Conservation (phyloP, 192 early-diverging fungal species). For the Coemansia sp. region DNA sequence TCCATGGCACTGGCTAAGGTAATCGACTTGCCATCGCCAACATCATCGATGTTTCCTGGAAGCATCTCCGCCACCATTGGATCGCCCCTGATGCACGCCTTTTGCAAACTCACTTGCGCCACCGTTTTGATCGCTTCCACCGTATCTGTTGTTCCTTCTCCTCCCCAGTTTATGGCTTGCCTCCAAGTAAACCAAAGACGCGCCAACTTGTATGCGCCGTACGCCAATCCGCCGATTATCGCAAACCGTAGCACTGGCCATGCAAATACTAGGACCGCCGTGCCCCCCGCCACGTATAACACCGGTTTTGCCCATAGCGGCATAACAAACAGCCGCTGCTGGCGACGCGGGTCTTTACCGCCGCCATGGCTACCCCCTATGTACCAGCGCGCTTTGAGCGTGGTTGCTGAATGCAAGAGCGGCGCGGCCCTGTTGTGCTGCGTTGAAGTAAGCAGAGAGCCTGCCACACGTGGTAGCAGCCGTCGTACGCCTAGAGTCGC, state of each 20-base stretch:
- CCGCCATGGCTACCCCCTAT: neutral
- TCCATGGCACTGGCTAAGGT: slow-evolving; percentile 35
- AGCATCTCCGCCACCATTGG: neutral
- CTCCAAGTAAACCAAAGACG: slow-evolving; percentile 7
- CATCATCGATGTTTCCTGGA: slow-evolving; percentile 1
- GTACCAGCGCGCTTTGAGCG: neutral
- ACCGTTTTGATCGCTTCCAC: slow-evolving; percentile 7
- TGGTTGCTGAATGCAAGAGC: neutral
- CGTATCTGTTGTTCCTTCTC: neutral
- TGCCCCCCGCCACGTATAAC: slow-evolving; percentile 31
- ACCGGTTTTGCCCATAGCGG: slow-evolving; percentile 27
- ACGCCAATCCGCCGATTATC: slow-evolving; percentile 36
- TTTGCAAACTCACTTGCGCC: slow-evolving; percentile 10
- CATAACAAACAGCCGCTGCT: neutral
- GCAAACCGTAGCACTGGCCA: slow-evolving; percentile 51
- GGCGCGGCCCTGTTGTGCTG: neutral
- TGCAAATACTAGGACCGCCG: slow-evolving; percentile 22
- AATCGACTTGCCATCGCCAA: neutral
- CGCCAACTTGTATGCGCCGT: slow-evolving; percentile 22
- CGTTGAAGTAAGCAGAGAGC: neutral
- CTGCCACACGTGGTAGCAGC: neutral
- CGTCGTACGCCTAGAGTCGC: neutral
- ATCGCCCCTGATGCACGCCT: slow-evolving; percentile 10
- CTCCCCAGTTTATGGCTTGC: neutral
- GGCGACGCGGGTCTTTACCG: neutral